Evolutionary conservation across 148 eudicot species (phyloP).

Genomic region (Camellia granthamiana): DNA sequence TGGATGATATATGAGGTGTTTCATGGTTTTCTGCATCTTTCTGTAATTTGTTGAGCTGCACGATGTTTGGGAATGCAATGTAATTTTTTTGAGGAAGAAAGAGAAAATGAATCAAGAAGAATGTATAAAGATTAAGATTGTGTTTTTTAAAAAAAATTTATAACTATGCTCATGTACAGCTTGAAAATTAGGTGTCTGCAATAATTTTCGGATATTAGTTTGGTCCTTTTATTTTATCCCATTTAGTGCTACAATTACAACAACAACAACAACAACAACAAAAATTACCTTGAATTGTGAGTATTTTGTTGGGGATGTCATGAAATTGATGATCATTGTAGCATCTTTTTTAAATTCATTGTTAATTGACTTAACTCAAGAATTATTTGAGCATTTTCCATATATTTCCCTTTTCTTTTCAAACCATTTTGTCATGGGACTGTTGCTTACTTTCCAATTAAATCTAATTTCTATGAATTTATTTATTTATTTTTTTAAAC

Average conservation of each 20-base stretch:
- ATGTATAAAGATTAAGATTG: neutral
- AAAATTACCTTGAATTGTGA: neutral
- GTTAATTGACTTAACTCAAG: neutral
- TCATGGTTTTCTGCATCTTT: no score
- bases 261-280: no score
- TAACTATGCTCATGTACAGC: neutral
- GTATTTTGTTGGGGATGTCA: neutral
- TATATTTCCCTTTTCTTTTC: neutral
- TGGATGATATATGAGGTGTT: no score
- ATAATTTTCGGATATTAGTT: neutral
- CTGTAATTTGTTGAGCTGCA: no score
- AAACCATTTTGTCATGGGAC: neutral
- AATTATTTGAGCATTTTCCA: neutral
- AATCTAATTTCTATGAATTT: neutral
- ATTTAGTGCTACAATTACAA: no score
- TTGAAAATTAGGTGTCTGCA: no score
- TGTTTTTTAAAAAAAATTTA: no score
- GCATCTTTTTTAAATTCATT: neutral
- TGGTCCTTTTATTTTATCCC: no score
- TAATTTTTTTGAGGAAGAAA: no score
- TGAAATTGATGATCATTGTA: neutral
- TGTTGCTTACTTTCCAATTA: neutral
- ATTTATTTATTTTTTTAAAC: slow-evolving; percentile 10
- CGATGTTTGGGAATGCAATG: no score
- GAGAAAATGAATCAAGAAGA: neutral